Evolutionary conservation across 371 early-diverging fungal genomes (phyloP).

Genomic region (Syncephalastrum sp.): DNA sequence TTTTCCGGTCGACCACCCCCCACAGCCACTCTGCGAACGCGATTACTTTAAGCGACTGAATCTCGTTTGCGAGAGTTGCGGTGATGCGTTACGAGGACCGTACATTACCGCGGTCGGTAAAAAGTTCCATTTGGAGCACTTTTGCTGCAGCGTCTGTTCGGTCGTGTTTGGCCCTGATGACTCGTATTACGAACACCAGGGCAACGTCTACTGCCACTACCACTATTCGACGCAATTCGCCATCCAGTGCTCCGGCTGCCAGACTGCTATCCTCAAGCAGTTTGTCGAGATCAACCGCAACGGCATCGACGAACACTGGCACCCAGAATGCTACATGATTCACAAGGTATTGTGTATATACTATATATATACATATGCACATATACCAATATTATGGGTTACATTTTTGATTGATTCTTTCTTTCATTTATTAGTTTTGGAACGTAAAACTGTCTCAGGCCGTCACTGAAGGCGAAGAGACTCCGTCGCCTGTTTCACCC

Average conservation of each 20-base stretch:
- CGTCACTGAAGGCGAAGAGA: not conserved
- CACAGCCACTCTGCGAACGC: constrained; percentile 78
- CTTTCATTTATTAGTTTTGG: constrained; percentile 61
- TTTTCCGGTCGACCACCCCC: constrained; percentile 70
- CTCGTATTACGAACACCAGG: constrained; percentile 93
- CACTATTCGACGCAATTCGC: constrained; percentile 87
- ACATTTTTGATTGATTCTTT: constrained; percentile 3
- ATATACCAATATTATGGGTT: not conserved
- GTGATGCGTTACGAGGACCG: constrained; percentile 83
- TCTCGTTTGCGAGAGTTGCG: constrained; percentile 89
- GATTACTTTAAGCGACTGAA: constrained; percentile 86
- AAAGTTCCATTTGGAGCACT: constrained; percentile 96
- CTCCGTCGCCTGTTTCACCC: too few relatives aligned
- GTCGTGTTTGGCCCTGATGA: constrained; percentile 93
- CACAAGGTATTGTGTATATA: constrained; percentile 60
- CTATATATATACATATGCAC: not conserved
- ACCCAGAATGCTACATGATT: constrained; percentile 99
- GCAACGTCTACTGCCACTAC: constrained; percentile 89
- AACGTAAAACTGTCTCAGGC: constrained; percentile 65
- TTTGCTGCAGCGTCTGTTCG: constrained; percentile 90
- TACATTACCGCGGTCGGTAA: constrained; percentile 90
- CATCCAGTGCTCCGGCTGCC: constrained; percentile 85
- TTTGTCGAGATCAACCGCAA: constrained; percentile 91
- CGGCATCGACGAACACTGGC: constrained; percentile 89
- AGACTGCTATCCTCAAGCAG: constrained; percentile 90